phyloP scores from a whole-genome alignment of 2,329 filamentous ascomycete species.

The Pseudogymnoascus sp. region DNA sequence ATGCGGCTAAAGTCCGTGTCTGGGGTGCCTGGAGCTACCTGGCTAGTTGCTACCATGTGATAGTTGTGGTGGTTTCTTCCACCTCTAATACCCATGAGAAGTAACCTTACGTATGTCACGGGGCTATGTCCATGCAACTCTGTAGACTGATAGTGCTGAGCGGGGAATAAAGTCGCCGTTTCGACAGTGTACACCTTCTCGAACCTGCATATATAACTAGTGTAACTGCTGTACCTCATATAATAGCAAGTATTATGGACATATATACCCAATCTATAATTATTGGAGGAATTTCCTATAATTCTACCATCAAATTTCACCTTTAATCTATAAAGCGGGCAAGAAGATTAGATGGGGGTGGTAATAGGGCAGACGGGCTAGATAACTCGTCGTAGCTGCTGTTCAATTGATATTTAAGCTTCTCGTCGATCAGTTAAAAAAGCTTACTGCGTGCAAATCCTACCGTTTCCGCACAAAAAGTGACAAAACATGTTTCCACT shows the following conservation, averaged over 20 bases:
- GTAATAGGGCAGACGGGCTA: conserved; percentile 10
- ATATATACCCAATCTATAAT: conserved; percentile 13
- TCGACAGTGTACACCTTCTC: conserved; percentile 9
- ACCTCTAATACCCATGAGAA: conserved; percentile 10
- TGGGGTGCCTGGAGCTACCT: not conserved
- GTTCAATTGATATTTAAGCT: conserved; percentile 10
- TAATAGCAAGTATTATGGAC: not conserved
- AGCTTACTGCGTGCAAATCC: not conserved
- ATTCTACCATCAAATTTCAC: not conserved
- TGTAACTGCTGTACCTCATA: not conserved
- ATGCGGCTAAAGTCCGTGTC: not conserved
- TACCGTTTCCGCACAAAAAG: conserved; percentile 10
- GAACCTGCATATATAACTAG: not conserved
- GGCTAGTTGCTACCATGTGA: not conserved
- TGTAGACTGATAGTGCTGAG: not conserved
- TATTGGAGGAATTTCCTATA: conserved; percentile 18
- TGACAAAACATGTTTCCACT: conserved; percentile 28
- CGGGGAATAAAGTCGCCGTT: conserved; percentile 1
- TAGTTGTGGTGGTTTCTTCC: conserved; percentile 10
- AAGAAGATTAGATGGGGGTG: conserved; percentile 13
- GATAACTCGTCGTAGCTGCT: not conserved
- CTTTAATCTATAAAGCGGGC: conserved; percentile 11
- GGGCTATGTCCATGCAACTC: not conserved
- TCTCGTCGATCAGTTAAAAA: conserved; percentile 13
- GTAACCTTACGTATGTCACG: not conserved